Evolutionary conservation across 2,329 filamentous ascomycete genomes (phyloP).

Genomic region (Fusarium vanettenii): DNA sequence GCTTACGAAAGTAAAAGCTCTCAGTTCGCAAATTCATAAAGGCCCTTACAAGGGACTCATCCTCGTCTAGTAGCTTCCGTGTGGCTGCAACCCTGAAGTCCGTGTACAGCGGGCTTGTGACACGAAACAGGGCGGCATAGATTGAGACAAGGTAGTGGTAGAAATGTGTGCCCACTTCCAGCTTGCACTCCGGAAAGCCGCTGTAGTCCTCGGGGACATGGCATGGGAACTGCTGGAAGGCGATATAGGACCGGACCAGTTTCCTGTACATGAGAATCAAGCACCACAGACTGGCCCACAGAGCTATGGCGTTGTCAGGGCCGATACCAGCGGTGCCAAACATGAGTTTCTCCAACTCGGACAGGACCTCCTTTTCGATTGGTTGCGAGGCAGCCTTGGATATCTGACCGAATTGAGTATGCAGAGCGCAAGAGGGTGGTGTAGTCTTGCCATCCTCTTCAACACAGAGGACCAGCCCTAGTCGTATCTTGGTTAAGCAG

Average conservation of each 20-base stretch:
- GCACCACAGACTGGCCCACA: constrained; percentile 45
- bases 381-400: constrained; percentile 42
- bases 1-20: constrained; percentile 45
- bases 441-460: constrained; percentile 38
- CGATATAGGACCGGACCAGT: constrained; percentile 43
- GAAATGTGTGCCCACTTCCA: constrained; percentile 44
- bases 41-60: constrained; percentile 37
- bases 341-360: constrained; percentile 40
- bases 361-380: constrained; percentile 43
- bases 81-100: constrained; percentile 40
- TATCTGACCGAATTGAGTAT: constrained; percentile 45
- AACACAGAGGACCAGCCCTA: constrained; percentile 41
- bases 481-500: constrained; percentile 42
- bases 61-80: constrained; percentile 38
- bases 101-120: constrained; percentile 44
- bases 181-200: constrained; percentile 43
- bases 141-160: constrained; percentile 46
- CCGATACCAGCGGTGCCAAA: constrained; percentile 41
- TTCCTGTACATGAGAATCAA: constrained; percentile 46
- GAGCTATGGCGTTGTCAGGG: constrained; percentile 39
- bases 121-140: constrained; percentile 43
- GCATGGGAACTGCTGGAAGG: constrained; percentile 44
- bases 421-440: constrained; percentile 43
- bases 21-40: constrained; percentile 45
- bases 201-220: constrained; percentile 45